These are phyloP conservation scores for Sporothrix phasma DNA, from an alignment of 2,329 filamentous ascomycete genomes.

Conservation along the genomic window DNA sequence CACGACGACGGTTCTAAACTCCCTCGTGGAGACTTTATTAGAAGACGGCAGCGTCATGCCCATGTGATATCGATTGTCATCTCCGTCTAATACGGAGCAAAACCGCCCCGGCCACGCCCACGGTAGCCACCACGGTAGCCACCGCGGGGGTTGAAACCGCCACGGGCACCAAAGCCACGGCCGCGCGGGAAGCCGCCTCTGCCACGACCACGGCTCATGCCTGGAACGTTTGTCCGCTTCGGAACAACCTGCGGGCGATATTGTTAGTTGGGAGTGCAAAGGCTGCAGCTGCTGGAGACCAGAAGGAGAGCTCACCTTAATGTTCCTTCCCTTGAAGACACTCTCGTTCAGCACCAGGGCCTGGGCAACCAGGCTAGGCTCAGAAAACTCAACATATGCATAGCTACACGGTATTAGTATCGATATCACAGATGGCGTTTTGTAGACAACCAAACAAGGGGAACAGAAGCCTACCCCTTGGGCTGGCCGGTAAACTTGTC, in stretches of 20 bases:
- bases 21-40: background rate
- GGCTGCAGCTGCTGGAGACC: background rate
- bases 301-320: slow-evolving; percentile 48
- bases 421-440: no score
- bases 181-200: slow-evolving; percentile 43
- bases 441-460: background rate
- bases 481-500: slow-evolving; percentile 98
- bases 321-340: slow-evolving; percentile 83
- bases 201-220: slow-evolving; percentile 72
- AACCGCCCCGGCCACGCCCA: slow-evolving; percentile 43
- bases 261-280: background rate
- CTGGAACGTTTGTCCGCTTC: slow-evolving; percentile 93
- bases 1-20: background rate
- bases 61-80: background rate
- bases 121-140: slow-evolving; percentile 53
- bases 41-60: background rate
- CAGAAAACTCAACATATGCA: slow-evolving; percentile 96
- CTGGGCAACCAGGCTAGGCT: slow-evolving; percentile 84
- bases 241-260: slow-evolving; percentile 49
- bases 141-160: slow-evolving; percentile 43
- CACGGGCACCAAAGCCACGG: slow-evolving; percentile 41
- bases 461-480: slow-evolving; percentile 67
- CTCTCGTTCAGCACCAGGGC: slow-evolving; percentile 95
- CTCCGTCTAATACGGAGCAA: background rate
- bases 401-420: slow-evolving; percentile 51